Percentiles rank a stretch among this genome's conserved stretches.
Conservation (phyloP, 495 filamentous ascomycete species). For the Daldinia grandis region DNA sequence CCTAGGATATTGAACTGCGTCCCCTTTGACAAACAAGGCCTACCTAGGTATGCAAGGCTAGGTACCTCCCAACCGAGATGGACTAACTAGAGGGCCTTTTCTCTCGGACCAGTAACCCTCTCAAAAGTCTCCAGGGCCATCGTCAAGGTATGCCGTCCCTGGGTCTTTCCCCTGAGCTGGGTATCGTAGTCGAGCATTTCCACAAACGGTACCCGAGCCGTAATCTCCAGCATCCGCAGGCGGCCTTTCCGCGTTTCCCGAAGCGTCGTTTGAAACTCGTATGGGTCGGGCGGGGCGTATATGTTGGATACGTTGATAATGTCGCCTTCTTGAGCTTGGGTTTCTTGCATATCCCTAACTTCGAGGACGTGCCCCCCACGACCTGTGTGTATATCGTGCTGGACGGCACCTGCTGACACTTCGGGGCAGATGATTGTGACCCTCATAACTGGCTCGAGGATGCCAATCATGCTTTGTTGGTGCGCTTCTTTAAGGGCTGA, state of each 20-base stretch:
- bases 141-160: slow-evolving; percentile 88
- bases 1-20: neutral
- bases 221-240: slow-evolving; percentile 64
- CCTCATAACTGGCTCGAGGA: slow-evolving; percentile 94
- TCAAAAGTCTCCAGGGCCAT: slow-evolving; percentile 94
- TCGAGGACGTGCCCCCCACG: slow-evolving; percentile 87
- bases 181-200: slow-evolving; percentile 98
- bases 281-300: slow-evolving; percentile 87
- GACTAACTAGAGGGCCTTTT: slow-evolving; percentile 46
- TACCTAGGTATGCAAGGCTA: neutral
- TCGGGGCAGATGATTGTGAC: slow-evolving; percentile 87
- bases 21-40: neutral
- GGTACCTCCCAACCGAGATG: neutral
- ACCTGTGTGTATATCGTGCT: slow-evolving; percentile 84
- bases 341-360: slow-evolving; percentile 68
- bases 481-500: slow-evolving; percentile 68
- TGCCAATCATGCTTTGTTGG: slow-evolving; percentile 56
- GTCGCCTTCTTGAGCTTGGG: slow-evolving; percentile 22
- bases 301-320: slow-evolving; percentile 73
- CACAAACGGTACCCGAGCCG: slow-evolving; percentile 86
- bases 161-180: slow-evolving; percentile 86
- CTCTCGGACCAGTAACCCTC: slow-evolving; percentile 70
- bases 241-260: slow-evolving; percentile 50
- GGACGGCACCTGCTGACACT: slow-evolving; percentile 79
- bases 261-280: slow-evolving; percentile 63